phyloP scores from a whole-genome alignment of 2,329 filamentous ascomycete species.

The Colletotrichum sojae region DNA sequence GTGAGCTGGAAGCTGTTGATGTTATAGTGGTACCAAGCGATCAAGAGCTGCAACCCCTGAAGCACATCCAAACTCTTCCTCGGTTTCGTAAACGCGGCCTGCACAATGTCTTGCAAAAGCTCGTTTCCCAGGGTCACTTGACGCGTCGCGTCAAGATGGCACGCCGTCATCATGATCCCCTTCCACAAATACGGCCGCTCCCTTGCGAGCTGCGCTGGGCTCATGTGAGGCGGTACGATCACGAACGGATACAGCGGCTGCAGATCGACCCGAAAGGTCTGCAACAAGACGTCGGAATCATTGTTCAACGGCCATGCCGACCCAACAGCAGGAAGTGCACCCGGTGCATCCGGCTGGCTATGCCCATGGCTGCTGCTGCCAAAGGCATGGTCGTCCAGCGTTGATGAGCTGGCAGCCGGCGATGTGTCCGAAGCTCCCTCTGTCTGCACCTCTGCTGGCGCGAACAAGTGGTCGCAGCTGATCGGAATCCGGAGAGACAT shows the following conservation, averaged over 20 bases:
- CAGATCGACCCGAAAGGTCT: conserved; percentile 52
- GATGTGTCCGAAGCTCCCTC: conserved; percentile 15
- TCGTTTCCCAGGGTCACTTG: conserved; percentile 61
- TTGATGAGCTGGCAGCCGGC: conserved; percentile 42
- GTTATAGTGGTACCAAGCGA: conserved; percentile 64
- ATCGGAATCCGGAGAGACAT: conserved; percentile 39
- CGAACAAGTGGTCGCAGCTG: conserved; percentile 55
- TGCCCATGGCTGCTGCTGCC: conserved; percentile 14
- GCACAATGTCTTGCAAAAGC: conserved; percentile 59
- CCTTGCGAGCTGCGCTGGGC: conserved; percentile 53
- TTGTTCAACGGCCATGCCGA: conserved; percentile 57
- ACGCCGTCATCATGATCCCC: conserved; percentile 61
- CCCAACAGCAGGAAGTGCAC: conserved; percentile 36
- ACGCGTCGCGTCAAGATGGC: conserved; percentile 58
- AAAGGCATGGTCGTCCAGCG: conserved; percentile 41
- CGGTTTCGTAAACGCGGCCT: conserved; percentile 57
- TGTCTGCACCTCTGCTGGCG: conserved; percentile 32
- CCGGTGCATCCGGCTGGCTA: conserved; percentile 25
- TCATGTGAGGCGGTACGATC: conserved; percentile 54
- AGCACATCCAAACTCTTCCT: conserved; percentile 62
- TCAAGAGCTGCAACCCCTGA: conserved; percentile 60
- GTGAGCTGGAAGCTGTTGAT: conserved; percentile 65
- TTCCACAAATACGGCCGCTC: conserved; percentile 64
- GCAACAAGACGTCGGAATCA: conserved; percentile 59
- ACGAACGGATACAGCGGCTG: conserved; percentile 62